phyloP scores from a whole-genome alignment of 1,284 basidiomycete genomes.

The Ceratobasidium sp. region DNA sequence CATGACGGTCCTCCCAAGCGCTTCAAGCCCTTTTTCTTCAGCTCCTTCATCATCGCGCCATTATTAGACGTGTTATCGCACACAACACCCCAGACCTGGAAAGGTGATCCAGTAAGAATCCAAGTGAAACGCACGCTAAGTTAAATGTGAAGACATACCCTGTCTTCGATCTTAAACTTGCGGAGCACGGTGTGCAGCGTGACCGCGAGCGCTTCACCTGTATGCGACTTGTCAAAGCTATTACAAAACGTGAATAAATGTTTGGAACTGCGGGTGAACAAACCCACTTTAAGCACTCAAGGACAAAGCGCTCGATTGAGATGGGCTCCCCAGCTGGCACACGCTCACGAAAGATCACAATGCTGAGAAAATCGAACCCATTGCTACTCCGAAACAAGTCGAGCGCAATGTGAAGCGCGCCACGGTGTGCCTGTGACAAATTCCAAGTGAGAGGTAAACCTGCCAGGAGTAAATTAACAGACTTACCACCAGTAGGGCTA shows the following conservation, averaged over 20 bases:
- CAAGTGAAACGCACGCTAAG: too few relatives aligned
- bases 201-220: neutral
- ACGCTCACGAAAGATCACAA: neutral
- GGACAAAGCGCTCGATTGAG: neutral
- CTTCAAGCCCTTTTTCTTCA: neutral
- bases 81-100: slow-evolving; percentile 22
- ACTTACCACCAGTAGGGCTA: too few relatives aligned
- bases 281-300: too few relatives aligned
- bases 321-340: neutral
- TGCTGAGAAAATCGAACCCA: neutral
- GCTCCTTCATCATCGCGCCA: neutral
- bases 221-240: neutral
- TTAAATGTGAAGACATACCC: neutral
- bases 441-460: too few relatives aligned
- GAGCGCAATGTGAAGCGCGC: neutral
- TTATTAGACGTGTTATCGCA: slow-evolving; percentile 9
- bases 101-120: too few relatives aligned
- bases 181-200: neutral
- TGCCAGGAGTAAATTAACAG: too few relatives aligned
- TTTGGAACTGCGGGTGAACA: too few relatives aligned
- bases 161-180: slow-evolving; percentile 15
- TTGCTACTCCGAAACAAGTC: neutral
- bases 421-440: neutral
- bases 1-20: neutral
- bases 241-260: too few relatives aligned